phyloP scores from a whole-genome alignment of 805 yeast genomes.

The Wickerhamiella parazyma region DNA sequence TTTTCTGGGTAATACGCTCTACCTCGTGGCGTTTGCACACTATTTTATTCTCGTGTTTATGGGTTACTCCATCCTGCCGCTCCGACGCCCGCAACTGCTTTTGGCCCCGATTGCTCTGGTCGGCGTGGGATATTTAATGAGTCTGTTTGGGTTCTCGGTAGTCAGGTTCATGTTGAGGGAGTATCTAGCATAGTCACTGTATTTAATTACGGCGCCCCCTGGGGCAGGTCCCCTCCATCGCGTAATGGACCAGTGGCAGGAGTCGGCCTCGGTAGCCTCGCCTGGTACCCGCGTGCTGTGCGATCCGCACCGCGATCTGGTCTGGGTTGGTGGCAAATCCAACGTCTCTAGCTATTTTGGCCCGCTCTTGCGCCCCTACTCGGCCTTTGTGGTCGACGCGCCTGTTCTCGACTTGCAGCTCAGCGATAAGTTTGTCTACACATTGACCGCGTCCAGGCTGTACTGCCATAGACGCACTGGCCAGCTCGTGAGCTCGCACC shows the following conservation, averaged over 20 bases:
- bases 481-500: slow-evolving; percentile 27
- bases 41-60: slow-evolving; percentile 72
- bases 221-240: no score
- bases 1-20: slow-evolving; percentile 64
- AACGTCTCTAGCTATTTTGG: slow-evolving; percentile 35
- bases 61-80: slow-evolving; percentile 70
- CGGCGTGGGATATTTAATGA: slow-evolving; percentile 40
- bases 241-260: slow-evolving; percentile 21
- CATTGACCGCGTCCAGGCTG: slow-evolving; percentile 40
- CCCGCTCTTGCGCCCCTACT: slow-evolving; percentile 39
- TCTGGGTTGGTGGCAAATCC: slow-evolving; percentile 67
- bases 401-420: slow-evolving; percentile 41
- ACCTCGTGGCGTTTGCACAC: slow-evolving; percentile 58
- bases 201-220: no score
- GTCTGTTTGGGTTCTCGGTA: slow-evolving; percentile 57
- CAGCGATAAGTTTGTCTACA: slow-evolving; percentile 43
- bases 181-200: slow-evolving; percentile 29
- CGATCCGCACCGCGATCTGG: slow-evolving; percentile 34
- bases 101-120: slow-evolving; percentile 52
- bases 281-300: slow-evolving; percentile 7
- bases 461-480: slow-evolving; percentile 48
- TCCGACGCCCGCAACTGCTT: slow-evolving; percentile 48
- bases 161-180: slow-evolving; percentile 48
- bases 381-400: slow-evolving; percentile 37
- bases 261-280: slow-evolving; percentile 12